Percentiles rank a stretch among this genome's conserved stretches.
Evolutionary conservation across 2,329 filamentous ascomycete genomes (phyloP).

Genomic region (Xylaria sp.): DNA sequence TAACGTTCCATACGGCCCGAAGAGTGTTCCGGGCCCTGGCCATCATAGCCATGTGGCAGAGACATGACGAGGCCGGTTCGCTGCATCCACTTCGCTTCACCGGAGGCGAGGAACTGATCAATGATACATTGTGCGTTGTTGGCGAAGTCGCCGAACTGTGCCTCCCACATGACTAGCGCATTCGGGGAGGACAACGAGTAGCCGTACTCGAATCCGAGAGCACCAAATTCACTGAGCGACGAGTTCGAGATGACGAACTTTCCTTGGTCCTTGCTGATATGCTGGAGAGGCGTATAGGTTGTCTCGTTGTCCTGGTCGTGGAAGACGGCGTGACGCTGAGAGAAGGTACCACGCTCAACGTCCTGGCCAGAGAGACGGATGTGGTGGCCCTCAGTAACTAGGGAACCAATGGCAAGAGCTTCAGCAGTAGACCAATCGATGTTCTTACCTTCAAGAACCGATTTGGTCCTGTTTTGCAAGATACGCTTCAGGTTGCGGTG

Average conservation of each 20-base stretch:
- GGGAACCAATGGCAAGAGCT: slow-evolving; percentile 89
- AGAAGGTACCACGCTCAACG: slow-evolving; percentile 99
- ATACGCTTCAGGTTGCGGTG: slow-evolving; percentile 99
- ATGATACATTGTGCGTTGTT: slow-evolving; percentile 99
- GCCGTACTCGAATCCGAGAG: slow-evolving; percentile 96
- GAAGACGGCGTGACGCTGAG: slow-evolving; percentile 94
- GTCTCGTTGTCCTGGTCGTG: slow-evolving; percentile 95
- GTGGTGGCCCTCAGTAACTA: slow-evolving; percentile 93
- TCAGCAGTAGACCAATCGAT: slow-evolving; percentile 99
- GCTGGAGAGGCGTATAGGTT: slow-evolving; percentile 90
- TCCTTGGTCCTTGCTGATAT: slow-evolving; percentile 88
- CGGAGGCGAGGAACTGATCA: slow-evolving; percentile 97
- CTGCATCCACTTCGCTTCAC: slow-evolving; percentile 98
- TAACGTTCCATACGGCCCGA: slow-evolving; percentile 97
- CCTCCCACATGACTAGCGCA: slow-evolving; percentile 98
- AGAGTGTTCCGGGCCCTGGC: slow-evolving; percentile 97
- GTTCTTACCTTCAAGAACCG: slow-evolving; percentile 86
- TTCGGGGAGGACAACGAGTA: slow-evolving; percentile 97
- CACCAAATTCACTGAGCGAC: slow-evolving; percentile 72
- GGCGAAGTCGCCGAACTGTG: slow-evolving; percentile 98
- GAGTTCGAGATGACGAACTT: slow-evolving; percentile 98
- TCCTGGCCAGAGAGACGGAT: slow-evolving; percentile 98
- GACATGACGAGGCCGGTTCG: slow-evolving; percentile 96
- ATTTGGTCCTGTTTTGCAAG: slow-evolving; percentile 85
- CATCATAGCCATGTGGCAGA: slow-evolving; percentile 96